Evolutionary conservation across 352 stramenopile species (phyloP).

Genomic region (Globisporangium solare): DNA sequence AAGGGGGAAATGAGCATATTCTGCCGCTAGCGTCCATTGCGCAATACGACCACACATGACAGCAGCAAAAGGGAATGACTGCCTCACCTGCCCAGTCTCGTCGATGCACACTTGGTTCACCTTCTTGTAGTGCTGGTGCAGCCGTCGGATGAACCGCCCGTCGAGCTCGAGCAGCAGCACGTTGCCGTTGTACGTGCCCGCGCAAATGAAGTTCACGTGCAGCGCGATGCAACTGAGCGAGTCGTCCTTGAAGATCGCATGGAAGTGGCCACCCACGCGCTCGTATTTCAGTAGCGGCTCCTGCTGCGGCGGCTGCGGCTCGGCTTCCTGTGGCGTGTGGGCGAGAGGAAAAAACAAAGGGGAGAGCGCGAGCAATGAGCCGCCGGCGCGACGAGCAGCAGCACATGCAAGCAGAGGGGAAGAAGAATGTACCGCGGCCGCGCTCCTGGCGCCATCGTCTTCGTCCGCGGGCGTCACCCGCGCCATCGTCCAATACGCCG

Average conservation of each 20-base stretch:
- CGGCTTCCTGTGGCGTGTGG: neutral
- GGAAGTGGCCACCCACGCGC: conserved; percentile 78
- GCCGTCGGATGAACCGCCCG: conserved; percentile 66
- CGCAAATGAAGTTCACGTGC: conserved; percentile 77
- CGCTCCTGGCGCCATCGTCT: conserved; percentile 10
- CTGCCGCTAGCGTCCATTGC: neutral
- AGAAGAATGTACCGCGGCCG: neutral
- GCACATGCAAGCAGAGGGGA: neutral
- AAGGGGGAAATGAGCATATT: neutral
- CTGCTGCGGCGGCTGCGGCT: conserved; percentile 17
- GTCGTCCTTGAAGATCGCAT: conserved; percentile 85
- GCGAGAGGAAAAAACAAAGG: neutral
- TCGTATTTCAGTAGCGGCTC: conserved; percentile 87
- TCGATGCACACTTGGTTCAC: conserved; percentile 85
- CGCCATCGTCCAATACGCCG: neutral
- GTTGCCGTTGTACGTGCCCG: conserved; percentile 75
- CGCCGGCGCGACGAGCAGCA: neutral
- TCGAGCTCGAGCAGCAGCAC: conserved; percentile 77
- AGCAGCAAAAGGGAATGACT: neutral
- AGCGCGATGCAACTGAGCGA: conserved; percentile 78
- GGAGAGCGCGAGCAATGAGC: neutral
- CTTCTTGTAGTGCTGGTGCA: conserved; percentile 88
- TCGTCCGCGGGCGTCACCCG: conserved; percentile 6
- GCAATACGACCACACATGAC: neutral
- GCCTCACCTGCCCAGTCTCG: conserved; percentile 56